A percentile compares a stretch with the other conserved stretches of the same genome.
Evolutionary conservation across 805 yeast species (phyloP).

Genomic region (Saccharomycopsis vini): DNA sequence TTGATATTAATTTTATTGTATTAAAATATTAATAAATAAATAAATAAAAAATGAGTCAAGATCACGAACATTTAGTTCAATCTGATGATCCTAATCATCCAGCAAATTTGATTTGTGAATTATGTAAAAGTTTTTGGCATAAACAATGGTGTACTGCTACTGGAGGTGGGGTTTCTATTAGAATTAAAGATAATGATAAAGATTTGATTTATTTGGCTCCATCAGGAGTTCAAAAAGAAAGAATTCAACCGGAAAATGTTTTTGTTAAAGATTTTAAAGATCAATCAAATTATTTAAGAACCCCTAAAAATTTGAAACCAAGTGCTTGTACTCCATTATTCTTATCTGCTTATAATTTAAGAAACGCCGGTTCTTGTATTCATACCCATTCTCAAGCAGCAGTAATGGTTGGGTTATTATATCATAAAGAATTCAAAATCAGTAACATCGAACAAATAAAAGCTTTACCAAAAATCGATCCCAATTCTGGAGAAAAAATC

Average conservation of each 20-base stretch:
- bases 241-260: slow-evolving; percentile 73
- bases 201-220: slow-evolving; percentile 72
- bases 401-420: slow-evolving; percentile 68
- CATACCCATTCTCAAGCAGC: slow-evolving; percentile 92
- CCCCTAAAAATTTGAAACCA: slow-evolving; percentile 69
- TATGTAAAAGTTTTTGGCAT: slow-evolving; percentile 67
- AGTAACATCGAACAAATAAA: slow-evolving; percentile 85
- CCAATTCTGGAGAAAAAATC: slow-evolving; percentile 25
- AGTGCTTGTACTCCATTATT: slow-evolving; percentile 91
- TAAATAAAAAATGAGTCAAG: no score
- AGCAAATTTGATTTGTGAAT: slow-evolving; percentile 73
- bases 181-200: slow-evolving; percentile 31
- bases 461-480: slow-evolving; percentile 66
- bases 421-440: slow-evolving; percentile 63
- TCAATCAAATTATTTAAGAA: slow-evolving; percentile 42
- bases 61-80: no score
- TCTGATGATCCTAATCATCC: slow-evolving; percentile 54
- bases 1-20: no score
- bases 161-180: slow-evolving; percentile 87
- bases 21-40: no score
- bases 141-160: slow-evolving; percentile 94
- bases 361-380: slow-evolving; percentile 84
- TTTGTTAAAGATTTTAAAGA: slow-evolving; percentile 36
- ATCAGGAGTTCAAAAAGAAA: slow-evolving; percentile 92
- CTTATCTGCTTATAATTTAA: slow-evolving; percentile 54